Evolutionary conservation across 148 eudicot species (phyloP), one percentile per base, ranked within the genome.

Genomic region (Euryodendron excelsum): DNA sequence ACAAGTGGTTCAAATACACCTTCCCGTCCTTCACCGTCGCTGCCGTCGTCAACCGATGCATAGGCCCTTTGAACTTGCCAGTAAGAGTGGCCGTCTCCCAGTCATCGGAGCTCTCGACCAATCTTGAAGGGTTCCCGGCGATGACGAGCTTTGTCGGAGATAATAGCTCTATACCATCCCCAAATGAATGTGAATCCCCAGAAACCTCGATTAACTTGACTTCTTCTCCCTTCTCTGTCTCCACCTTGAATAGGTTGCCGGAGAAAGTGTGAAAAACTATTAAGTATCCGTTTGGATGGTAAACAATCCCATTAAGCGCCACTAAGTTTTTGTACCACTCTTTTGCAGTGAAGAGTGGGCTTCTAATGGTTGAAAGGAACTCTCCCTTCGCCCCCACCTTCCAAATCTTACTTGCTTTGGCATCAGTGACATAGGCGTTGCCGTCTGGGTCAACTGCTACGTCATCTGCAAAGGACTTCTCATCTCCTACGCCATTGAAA

Each of bases 221-320:
- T 69, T 76, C 67, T 1, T 86, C 73, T 52, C 60, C 84, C 3
- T 80, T 78, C 5, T 56, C 75, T 34, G 78, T 31, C 20, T 86
- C 87, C 18, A 95, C 73, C 73, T 93, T 93, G 84, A 86, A 93
- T 59, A 95, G 76, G 18, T 82, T 87, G 6, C 98, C 97, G 0
- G 94, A 74, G 45, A 85, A 64, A 2, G 98, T 93, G 81, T 93
- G 98, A 63, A 88, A 55, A 0, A 93, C 96, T 60, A 95, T 65
- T 68, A 95, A 85, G 81, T 89, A 95, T 5, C 96, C 94, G 76
- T 91, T 87, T 1, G 94, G 96, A 66, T 95, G 98, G 86, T 91
- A 86, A 69, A 85, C 87, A 18, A 95, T 95, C 3, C 98, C 98
- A 56, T 95, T 95, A 15, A 95, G 94, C 34, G 86, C 85, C n/a